A percentile compares a stretch with the other conserved stretches of the same genome.
phyloP scores from a whole-genome alignment of 257 asterid genomes.

The Linderniella brevidens region DNA sequence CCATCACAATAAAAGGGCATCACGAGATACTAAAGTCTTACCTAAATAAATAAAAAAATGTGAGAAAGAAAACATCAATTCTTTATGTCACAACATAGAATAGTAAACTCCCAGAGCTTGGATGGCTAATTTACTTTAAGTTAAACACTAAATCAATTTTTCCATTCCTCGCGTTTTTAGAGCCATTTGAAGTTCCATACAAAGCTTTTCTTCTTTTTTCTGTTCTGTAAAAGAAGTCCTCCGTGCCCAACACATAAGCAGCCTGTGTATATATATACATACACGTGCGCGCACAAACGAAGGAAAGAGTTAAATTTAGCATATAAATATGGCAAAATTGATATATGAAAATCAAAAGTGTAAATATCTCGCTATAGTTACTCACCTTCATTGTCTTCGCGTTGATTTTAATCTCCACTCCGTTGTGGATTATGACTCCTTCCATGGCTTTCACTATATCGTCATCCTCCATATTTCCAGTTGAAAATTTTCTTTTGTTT shows the following conservation, averaged over 20 bases:
- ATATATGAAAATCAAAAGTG: neutral
- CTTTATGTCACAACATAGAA: no score
- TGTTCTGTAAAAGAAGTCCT: neutral
- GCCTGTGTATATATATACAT: neutral
- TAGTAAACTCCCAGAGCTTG: no score
- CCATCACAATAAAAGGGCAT: no score
- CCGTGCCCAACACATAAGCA: constrained; percentile 3
- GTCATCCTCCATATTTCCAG: constrained; percentile 24
- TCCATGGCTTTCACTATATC: constrained; percentile 24
- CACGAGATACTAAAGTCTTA: no score
- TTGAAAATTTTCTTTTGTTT: constrained; percentile 24
- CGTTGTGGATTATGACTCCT: constrained; percentile 24
- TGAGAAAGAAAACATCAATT: no score
- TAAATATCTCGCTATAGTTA: constrained; percentile 12
- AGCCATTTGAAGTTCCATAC: neutral
- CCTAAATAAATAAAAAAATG: no score
- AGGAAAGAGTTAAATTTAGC: neutral
- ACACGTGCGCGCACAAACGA: no score
- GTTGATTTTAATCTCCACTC: constrained; percentile 34
- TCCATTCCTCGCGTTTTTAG: no score
- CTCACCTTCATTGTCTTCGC: constrained; percentile 51
- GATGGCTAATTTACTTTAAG: no score
- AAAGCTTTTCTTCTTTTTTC: neutral
- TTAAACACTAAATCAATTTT: no score
- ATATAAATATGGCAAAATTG: neutral